Base-by-base conservation (phyloP, 139 green algal genomes). In the Mychonastes homosphaera region DNA sequence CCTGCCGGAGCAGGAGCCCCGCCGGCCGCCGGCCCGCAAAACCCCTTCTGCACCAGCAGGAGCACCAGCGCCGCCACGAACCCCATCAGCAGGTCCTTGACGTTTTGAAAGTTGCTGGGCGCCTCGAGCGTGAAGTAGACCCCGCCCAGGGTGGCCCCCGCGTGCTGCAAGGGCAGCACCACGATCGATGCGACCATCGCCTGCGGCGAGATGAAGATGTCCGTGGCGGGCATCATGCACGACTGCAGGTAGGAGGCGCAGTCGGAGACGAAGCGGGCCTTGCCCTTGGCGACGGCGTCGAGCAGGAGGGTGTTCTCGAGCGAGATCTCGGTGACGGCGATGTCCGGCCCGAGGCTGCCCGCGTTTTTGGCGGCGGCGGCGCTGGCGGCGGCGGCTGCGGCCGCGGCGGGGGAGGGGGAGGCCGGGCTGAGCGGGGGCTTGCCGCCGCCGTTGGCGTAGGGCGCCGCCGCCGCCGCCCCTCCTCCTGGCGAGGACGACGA, bases 81-180 rank as follows among this genome's bases (percentile, higher is more conserved):
- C 23, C 76, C 76, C 76, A 83, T 77, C 7, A 83, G 69, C 62
- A 79, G 63, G 50, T 79, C 71, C 59, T 79, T 77, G 58, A 83
- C 78, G 67, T 79, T 79, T 47, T 78, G 69, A 56, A 83, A 82
- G 58, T 82, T 78, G 62, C 49, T 67, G 21, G 71, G 77, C 23
- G 67, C 77, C 54, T 82, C 69, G 28, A 78, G 70, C n/a, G 66
- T 77, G 30, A 70, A 72, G 54, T 83, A 83, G n/a, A 83, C 69
- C 13, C 71, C 76, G 27, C 76, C 76, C 50, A 83, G 72, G 1
- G 73, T 72, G n/a, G 67, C 39, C 24, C 65, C 65, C 16, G 74
- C 63, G 39, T 76, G 75, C 30, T 74, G 75, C 13, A 83, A 65
- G 12, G 76, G 76, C 58, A 83, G 65, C 65, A 83, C 76, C 38